phyloP scores from a whole-genome alignment of 768 basidiomycete species.

The Termitomyces sp. region DNA sequence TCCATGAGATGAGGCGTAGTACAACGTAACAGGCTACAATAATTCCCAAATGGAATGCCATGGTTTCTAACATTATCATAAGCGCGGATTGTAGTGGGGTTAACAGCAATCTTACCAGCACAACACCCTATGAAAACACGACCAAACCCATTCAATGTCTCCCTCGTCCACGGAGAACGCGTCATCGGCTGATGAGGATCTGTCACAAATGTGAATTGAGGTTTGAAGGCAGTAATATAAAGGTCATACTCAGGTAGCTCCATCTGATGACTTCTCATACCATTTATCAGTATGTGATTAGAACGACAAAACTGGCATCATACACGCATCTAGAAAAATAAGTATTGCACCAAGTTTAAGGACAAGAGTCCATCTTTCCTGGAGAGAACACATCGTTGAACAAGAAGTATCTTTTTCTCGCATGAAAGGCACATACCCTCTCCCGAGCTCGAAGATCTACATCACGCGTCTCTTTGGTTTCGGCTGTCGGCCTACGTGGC shows the following conservation, averaged over 20 bases:
- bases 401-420: background rate
- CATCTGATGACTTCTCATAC: conserved; percentile 66
- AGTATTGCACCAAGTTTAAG: conserved; percentile 57
- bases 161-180: conserved; percentile 50
- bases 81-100: background rate
- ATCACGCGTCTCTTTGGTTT: conserved; percentile 13
- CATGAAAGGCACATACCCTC: conserved; percentile 23
- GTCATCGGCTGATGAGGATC: conserved; percentile 39
- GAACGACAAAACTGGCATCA: conserved; percentile 27
- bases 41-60: conserved; percentile 72
- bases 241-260: conserved; percentile 59
- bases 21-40: conserved; percentile 54
- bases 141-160: conserved; percentile 48
- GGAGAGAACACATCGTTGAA: background rate
- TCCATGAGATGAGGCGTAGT: conserved; percentile 39
- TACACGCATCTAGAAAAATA: conserved; percentile 72
- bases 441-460: conserved; percentile 15
- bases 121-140: conserved; percentile 65
- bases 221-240: conserved; percentile 13
- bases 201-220: conserved; percentile 16
- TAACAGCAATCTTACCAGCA: conserved; percentile 43
- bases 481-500: conserved; percentile 45
- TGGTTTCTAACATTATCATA: conserved; percentile 52
- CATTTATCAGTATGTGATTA: conserved; percentile 2
- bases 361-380: conserved; percentile 65